Evolutionary conservation across 2,329 filamentous ascomycete species (phyloP).

Genomic region (Plenodomus lindquistii): DNA sequence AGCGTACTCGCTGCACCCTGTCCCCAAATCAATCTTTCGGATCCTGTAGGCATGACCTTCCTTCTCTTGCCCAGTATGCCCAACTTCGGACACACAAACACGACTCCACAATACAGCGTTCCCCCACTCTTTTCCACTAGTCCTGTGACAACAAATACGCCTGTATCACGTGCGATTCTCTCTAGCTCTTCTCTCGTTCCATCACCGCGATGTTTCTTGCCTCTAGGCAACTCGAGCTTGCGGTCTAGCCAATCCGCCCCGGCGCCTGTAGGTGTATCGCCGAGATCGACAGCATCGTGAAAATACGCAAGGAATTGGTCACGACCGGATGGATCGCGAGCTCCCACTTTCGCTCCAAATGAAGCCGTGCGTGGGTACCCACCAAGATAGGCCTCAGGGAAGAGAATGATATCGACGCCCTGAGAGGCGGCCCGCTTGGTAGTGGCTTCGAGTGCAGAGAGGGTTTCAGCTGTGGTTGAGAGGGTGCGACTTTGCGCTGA

Average conservation of each 20-base stretch:
- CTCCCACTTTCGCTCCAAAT: conserved; percentile 77
- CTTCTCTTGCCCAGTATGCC: conserved; percentile 82
- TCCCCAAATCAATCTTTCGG: conserved; percentile 85
- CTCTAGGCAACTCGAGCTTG: conserved; percentile 57
- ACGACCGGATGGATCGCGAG: conserved; percentile 68
- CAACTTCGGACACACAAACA: conserved; percentile 76
- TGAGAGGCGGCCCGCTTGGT: conserved; percentile 65
- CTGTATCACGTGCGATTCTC: conserved; percentile 72
- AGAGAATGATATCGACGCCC: conserved; percentile 72
- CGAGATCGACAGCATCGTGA: conserved; percentile 76
- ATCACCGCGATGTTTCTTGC: conserved; percentile 62
- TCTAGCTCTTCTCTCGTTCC: conserved; percentile 83
- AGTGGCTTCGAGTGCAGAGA: conserved; percentile 66
- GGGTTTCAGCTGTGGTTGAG: conserved; percentile 59
- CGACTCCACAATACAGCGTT: conserved; percentile 78
- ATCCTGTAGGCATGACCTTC: conserved; percentile 91
- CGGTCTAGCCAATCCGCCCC: conserved; percentile 72
- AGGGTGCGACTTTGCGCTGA: conserved; percentile 55
- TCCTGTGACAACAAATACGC: conserved; percentile 80
- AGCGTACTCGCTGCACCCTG: conserved; percentile 81
- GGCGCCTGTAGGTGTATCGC: conserved; percentile 73
- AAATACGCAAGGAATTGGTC: conserved; percentile 86
- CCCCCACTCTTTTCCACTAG: conserved; percentile 80
- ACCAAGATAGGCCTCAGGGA: conserved; percentile 90
- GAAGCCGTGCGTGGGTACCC: conserved; percentile 83